phyloP scores from a whole-genome alignment of 805 yeast species.

The Cephaloascus fragrans region DNA sequence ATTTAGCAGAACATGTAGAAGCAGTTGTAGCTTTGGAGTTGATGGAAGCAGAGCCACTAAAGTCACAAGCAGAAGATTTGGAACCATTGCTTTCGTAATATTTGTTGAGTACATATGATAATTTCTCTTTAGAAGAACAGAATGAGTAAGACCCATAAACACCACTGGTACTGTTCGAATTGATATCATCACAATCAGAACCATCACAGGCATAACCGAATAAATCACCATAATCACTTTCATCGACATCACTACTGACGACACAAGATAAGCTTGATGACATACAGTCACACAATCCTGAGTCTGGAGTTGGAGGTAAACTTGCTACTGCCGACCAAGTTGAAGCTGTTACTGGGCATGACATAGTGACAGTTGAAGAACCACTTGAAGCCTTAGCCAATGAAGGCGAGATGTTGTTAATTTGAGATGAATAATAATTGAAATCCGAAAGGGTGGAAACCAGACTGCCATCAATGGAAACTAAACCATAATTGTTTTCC shows the following conservation, averaged over 20 bases:
- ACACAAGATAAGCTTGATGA: conserved; percentile 22
- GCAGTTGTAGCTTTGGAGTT: conserved; percentile 17
- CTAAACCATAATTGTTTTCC: conserved; percentile 74
- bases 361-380: conserved; percentile 16
- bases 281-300: conserved; percentile 26
- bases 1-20: conserved; percentile 35
- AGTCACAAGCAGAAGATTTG: conserved; percentile 22
- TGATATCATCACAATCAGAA: conserved; percentile 26
- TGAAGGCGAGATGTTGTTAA: conserved; percentile 7
- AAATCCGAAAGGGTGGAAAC: conserved; percentile 59
- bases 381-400: conserved; percentile 11
- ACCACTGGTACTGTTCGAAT: conserved; percentile 27
- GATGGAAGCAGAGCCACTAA: conserved; percentile 30
- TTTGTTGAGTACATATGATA: conserved; percentile 26
- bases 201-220: conserved; percentile 21
- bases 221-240: conserved; percentile 22
- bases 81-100: conserved; percentile 22
- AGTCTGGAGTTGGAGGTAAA: conserved; percentile 35
- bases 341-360: conserved; percentile 23
- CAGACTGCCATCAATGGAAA: conserved; percentile 30
- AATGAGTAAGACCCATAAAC: conserved; percentile 30
- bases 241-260: conserved; percentile 15
- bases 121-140: conserved; percentile 23
- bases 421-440: conserved; percentile 14
- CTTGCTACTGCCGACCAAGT: conserved; percentile 27